Evolutionary conservation across 768 basidiomycete species (phyloP), one percentile per base, ranked within the genome.

Genomic region (Boletales sp.): DNA sequence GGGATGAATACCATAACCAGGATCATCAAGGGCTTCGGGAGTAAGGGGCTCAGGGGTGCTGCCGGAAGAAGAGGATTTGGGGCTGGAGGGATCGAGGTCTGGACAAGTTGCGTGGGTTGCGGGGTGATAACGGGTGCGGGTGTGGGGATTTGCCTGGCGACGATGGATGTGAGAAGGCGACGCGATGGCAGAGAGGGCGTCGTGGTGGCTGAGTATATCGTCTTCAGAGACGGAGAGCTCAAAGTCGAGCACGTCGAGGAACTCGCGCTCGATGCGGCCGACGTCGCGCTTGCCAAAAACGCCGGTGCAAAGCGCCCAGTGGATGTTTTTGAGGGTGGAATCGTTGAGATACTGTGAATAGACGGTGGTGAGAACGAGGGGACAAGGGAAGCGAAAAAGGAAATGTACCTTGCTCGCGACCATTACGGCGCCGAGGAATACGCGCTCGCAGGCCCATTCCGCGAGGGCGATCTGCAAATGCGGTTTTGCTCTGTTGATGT

Each of bases 401-500:
- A 2, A 47, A 17, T 60, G 59, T 64, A 87, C 86, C 77, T 94
- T 94, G 71, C 86, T 86, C 8, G 92, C 91, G 41, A 81, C 75
- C 68, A 94, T 93, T 55, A 94, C 69, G n/a, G 90, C 84, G 44
- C 92, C 92, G 38, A 94, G 80, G 71, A 94, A 94, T 29, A 94
- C 91, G 37, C 92, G 83, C 69, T 94, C 90, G 43, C 88, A 76
- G 13, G 91, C 92, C 87, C 87, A 90, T 61, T 88, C 83, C 63
- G 89, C 86, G 52, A 87, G 73, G 9, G 86, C 86, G 56, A 90
- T 90, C 62, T 87, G 84, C 38, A 91, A 76, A 66, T 89, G 86
- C 4, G 86, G 86, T 58, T 83, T 83, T 3, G 88, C 85, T 48
- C 89, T 72, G 69, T 83, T 73, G 63, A 90, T 84, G 68, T 90